Evolutionary conservation across 2,329 filamentous ascomycete genomes (phyloP).

Genomic region (Diaporthe longicolla): DNA sequence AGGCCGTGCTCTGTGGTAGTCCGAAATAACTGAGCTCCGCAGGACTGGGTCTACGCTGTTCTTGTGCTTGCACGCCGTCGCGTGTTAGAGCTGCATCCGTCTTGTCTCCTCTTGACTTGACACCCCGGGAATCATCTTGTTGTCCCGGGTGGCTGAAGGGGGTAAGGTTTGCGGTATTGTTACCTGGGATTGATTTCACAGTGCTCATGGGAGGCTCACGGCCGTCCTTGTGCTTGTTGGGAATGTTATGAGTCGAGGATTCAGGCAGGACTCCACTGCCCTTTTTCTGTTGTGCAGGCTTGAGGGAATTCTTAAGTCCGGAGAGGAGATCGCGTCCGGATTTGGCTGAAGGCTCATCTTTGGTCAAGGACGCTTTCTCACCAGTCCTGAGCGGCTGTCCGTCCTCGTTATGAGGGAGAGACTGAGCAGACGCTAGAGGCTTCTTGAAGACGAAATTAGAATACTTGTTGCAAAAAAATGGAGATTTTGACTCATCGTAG

Average conservation of each 20-base stretch:
- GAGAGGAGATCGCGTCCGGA: background rate
- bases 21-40: background rate
- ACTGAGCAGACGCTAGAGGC: background rate
- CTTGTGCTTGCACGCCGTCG: background rate
- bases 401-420: background rate
- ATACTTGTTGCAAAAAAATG: background rate
- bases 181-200: background rate
- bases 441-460: constrained; percentile 9
- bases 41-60: background rate
- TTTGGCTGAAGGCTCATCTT: background rate
- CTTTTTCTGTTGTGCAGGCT: constrained; percentile 1
- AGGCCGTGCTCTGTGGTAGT: background rate
- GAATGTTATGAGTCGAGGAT: background rate
- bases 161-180: background rate
- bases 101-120: background rate
- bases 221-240: background rate
- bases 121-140: background rate
- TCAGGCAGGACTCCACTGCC: background rate
- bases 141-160: background rate
- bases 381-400: background rate
- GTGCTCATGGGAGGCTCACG: no score
- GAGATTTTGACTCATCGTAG: background rate
- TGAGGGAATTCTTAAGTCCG: constrained; percentile 2
- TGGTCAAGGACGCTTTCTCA: background rate
- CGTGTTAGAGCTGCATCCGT: background rate